phyloP scores from a whole-genome alignment of 2,329 filamentous ascomycete species.

The Neofusicoccum cordaticola region DNA sequence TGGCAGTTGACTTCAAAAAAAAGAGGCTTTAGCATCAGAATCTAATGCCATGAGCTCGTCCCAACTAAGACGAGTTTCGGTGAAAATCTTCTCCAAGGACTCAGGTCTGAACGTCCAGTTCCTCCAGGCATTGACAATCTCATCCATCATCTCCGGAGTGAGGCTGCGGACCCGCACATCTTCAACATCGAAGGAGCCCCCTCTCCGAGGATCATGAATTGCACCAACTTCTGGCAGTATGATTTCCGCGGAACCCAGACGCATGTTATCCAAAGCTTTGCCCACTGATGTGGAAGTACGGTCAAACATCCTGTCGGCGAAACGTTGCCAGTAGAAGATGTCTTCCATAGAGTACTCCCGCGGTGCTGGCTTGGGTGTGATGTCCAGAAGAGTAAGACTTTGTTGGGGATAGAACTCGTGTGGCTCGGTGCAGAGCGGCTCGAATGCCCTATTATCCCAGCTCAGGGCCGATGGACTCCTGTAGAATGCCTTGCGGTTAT shows the following conservation, averaged over 20 bases:
- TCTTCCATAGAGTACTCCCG: slow-evolving; percentile 16
- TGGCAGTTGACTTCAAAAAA: too few relatives aligned
- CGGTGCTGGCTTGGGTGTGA: slow-evolving; percentile 55
- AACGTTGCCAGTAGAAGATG: neutral
- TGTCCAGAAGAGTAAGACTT: slow-evolving; percentile 60
- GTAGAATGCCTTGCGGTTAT: slow-evolving; percentile 55
- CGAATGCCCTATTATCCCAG: slow-evolving; percentile 69
- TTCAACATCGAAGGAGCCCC: slow-evolving; percentile 31
- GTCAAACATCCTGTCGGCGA: neutral
- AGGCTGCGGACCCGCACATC: slow-evolving; percentile 30
- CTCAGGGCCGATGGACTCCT: slow-evolving; percentile 53
- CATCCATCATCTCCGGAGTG: slow-evolving; percentile 33
- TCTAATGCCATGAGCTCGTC: neutral
- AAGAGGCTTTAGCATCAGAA: too few relatives aligned
- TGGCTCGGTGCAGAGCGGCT: slow-evolving; percentile 60
- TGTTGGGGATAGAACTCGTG: slow-evolving; percentile 67
- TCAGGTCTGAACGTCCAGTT: slow-evolving; percentile 35
- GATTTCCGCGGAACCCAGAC: neutral
- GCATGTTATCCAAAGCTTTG: neutral
- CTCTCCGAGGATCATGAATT: slow-evolving; percentile 30
- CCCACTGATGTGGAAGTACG: neutral
- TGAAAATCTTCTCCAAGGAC: slow-evolving; percentile 19
- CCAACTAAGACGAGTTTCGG: neutral
- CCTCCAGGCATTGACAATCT: slow-evolving; percentile 29
- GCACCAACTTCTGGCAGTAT: slow-evolving; percentile 22